These are phyloP conservation scores for Dipodascus albidus DNA, from an alignment of 805 yeast genomes.

Conservation along the genomic window DNA sequence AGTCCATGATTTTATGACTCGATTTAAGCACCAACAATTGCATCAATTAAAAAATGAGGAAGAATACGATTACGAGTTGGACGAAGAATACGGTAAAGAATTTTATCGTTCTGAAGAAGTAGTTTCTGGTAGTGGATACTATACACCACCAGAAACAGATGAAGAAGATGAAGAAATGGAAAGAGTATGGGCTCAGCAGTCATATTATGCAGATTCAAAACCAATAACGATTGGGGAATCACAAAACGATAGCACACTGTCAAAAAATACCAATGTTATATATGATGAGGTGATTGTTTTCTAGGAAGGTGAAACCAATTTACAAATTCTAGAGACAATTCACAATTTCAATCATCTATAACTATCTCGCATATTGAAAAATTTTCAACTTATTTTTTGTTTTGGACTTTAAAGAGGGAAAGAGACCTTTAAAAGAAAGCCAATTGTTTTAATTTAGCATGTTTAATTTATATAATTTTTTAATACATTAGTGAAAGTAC, in stretches of 20 bases:
- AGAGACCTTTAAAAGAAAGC: background rate
- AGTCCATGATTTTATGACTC: background rate
- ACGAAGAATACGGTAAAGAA: background rate
- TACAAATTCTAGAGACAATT: background rate
- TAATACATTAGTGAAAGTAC: background rate
- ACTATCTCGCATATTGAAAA: background rate
- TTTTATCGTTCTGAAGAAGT: background rate
- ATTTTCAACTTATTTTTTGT: background rate
- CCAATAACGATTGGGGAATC: background rate
- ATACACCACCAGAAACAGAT: background rate
- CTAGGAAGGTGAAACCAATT: background rate
- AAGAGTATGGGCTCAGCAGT: background rate
- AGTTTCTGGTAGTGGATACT: background rate
- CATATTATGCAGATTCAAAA: background rate
- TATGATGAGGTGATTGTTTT: background rate
- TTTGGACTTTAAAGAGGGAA: background rate
- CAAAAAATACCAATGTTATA: background rate
- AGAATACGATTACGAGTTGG: background rate
- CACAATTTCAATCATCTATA: background rate
- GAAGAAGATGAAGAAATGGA: background rate
- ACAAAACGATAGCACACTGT: background rate
- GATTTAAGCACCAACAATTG: background rate
- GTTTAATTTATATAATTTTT: background rate
- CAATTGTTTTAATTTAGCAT: background rate
- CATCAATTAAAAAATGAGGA: background rate